These are phyloP conservation scores for Dactylellina haptotyla DNA, from an alignment of 2,329 filamentous ascomycete species.

Conservation along the genomic window DNA sequence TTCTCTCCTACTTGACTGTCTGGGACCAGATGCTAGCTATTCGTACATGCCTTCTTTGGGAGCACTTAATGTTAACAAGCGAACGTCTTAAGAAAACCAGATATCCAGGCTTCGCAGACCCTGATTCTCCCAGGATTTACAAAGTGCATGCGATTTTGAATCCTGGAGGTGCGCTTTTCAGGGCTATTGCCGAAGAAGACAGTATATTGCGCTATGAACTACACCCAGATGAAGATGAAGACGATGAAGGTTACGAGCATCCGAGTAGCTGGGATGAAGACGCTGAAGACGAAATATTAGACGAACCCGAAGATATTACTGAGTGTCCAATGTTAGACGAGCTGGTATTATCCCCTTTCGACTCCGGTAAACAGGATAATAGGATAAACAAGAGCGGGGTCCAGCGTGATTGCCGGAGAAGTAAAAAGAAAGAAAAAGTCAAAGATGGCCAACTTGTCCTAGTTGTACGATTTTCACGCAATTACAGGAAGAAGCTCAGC, in stretches of 20 bases:
- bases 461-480: not conserved
- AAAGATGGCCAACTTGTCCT: not conserved
- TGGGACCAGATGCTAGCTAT: not conserved
- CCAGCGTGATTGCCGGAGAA: not conserved
- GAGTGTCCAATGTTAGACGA: conserved; percentile 15
- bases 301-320: not conserved
- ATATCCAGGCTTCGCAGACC: not conserved
- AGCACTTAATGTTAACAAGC: not conserved
- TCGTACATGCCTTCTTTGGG: not conserved
- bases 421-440: not conserved
- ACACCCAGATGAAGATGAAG: not conserved
- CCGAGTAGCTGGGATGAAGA: not conserved
- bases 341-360: not conserved
- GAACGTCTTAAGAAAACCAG: not conserved
- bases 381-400: not conserved
- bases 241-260: not conserved
- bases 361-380: not conserved
- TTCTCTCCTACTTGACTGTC: conserved; percentile 5
- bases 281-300: not conserved
- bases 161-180: not conserved
- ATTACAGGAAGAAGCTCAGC: not conserved
- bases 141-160: not conserved
- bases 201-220: not conserved
- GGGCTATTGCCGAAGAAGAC: not conserved
- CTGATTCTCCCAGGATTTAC: not conserved